These are phyloP conservation scores for grape (Vitis vinifera) DNA, from an alignment of 164 flowering plant genomes.

Conservation along the genomic window ASM3070453v1 NC_081810.1:13342001-13342500, in stretches of 20 bases:
- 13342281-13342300: background rate
- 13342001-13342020: too few species aligned
- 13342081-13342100: too few species aligned
- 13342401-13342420: background rate
- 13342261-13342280: slow-evolving; percentile 63
- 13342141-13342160: background rate
- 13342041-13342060: too few species aligned
- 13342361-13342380: background rate
- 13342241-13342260: slow-evolving; percentile 95
- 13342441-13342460: background rate
- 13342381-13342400: background rate
- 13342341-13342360: background rate
- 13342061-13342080: too few species aligned
- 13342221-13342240: slow-evolving; percentile 96
- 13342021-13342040: too few species aligned
- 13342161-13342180: slow-evolving; percentile 63
- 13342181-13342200: slow-evolving; percentile 98
- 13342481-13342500: too few species aligned
- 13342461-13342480: too few species aligned
- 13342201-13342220: slow-evolving; percentile 98
- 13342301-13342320: background rate
- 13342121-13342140: background rate
- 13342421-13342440: background rate
- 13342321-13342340: background rate
- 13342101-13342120: too few species aligned